Base-by-base conservation (phyloP, 2,329 filamentous ascomycete genomes). In the Leptosphaerulina australis region DNA sequence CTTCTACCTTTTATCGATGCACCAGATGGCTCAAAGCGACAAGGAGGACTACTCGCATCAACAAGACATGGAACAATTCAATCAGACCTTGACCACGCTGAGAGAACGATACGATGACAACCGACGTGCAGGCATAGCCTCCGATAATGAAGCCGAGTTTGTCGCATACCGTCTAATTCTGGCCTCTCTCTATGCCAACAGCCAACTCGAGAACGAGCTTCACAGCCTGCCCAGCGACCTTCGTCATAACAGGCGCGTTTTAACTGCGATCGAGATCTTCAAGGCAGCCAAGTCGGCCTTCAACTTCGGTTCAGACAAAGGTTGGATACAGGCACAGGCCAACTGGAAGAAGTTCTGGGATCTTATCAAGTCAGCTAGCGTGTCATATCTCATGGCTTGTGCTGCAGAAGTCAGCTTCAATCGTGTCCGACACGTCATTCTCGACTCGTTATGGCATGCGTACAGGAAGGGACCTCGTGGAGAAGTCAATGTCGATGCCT, bases 31-130 rank as follows among this genome's bases (percentile, higher is more conserved):
- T 3, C 51, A 43, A 11, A 60, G 52, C 20, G 79, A 78, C 38
- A 76, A 79, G 37, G 72, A 73, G 14, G 72, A 76, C 35, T 76
- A 75, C 37, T 77, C 80, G n/a, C 66, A 68, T 34, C 60, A 79
- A n/a, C 83, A 86, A 63, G 84, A 87, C 59, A 77, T 82, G 15
- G 84, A 87, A 61, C 84, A 87, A 63, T 76, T 87, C 41, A 83
- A 84, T 65, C 81, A 83, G 58, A 85, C 84, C 1, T 74, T 86
- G 50, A 73, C 84, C 1, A 85, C 84, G 0, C 67, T 87, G 10
- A 85, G 67, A 77, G 83, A 63, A 79, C 84, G 63, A 14, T 72
- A 71, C 41, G 52, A 46, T 5, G 63, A 69, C 26, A 68, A 69
- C 18, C 54, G 79, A 77, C 58, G 74, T 75, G 46, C 76, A 1